Conservation (phyloP, 441 rosid species). For the Gossypium aridum region DNA sequence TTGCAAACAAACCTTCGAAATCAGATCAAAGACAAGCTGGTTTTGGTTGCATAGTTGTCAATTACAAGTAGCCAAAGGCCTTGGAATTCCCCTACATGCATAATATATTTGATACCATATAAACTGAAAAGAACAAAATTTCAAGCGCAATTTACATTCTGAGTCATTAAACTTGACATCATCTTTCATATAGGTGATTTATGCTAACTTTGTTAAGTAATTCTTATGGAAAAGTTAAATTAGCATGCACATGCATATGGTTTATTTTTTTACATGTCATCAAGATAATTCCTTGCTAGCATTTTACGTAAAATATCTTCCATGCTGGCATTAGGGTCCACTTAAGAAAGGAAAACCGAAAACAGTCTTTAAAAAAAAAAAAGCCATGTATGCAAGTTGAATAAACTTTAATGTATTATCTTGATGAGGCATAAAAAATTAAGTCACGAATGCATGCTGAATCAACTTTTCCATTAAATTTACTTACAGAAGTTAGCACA, state of each 20-base stretch:
- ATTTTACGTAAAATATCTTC: not conserved
- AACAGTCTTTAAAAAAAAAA: not conserved
- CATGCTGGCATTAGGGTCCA: not conserved
- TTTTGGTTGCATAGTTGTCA: not conserved
- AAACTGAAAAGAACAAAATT: not conserved
- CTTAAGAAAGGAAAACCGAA: not conserved
- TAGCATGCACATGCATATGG: not conserved
- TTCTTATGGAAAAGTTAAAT: no score
- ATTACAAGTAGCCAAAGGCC: not conserved
- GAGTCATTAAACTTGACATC: not conserved
- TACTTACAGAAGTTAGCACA: not conserved
- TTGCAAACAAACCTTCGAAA: not conserved
- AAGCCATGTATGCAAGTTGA: not conserved
- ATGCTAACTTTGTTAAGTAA: no score
- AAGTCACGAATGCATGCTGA: not conserved
- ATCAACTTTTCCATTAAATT: not conserved
- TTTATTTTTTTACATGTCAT: not conserved
- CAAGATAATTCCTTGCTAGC: not conserved
- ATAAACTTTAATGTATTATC: not conserved
- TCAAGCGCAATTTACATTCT: not conserved
- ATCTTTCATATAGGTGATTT: not conserved
- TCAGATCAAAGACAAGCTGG: not conserved
- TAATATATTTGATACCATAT: not conserved
- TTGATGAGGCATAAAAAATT: not conserved
- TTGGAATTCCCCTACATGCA: not conserved